A percentile compares a stretch with the other conserved stretches of the same genome.
These are phyloP conservation scores for Cyanidiococcus yangmingshanensis DNA, from an alignment of 23 red algal species.

Conservation along the genomic window DNA sequence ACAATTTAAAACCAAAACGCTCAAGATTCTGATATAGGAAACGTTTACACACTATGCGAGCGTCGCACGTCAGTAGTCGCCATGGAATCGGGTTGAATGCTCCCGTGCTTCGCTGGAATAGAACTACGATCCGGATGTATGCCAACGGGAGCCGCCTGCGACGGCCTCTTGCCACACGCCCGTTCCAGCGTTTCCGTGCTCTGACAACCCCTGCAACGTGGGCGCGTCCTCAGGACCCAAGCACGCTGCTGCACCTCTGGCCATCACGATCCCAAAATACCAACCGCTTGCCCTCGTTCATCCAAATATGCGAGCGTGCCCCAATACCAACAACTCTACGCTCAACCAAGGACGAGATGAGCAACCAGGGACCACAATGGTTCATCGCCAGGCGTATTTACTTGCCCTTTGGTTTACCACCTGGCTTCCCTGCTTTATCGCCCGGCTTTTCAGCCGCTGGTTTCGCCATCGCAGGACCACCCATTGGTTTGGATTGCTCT, in stretches of 20 bases:
- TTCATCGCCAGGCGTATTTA: neutral
- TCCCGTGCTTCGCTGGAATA: neutral
- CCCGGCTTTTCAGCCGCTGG: conserved; percentile 5
- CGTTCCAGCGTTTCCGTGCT: neutral
- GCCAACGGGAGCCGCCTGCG: too few species aligned
- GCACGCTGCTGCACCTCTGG: too few species aligned
- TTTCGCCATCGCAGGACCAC: conserved; percentile 8
- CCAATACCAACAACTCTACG: too few species aligned
- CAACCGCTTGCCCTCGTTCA: too few species aligned
- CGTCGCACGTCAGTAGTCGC: neutral
- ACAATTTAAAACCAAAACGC: too few species aligned
- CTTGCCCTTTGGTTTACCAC: conserved; percentile 12
- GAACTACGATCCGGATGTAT: too few species aligned
- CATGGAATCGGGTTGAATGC: neutral
- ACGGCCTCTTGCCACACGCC: too few species aligned
- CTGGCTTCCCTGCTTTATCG: neutral
- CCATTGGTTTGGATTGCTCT: neutral
- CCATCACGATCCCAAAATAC: too few species aligned
- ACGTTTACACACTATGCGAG: neutral
- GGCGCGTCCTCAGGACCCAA: too few species aligned
- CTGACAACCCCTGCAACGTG: neutral
- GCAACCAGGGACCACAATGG: too few species aligned
- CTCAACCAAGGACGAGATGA: too few species aligned
- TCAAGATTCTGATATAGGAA: neutral
- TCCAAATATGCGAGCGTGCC: too few species aligned